Evolutionary conservation across 805 yeast species (phyloP), one percentile per base, ranked within the genome.

Genomic region (Dipodascopsis uninucleata): DNA sequence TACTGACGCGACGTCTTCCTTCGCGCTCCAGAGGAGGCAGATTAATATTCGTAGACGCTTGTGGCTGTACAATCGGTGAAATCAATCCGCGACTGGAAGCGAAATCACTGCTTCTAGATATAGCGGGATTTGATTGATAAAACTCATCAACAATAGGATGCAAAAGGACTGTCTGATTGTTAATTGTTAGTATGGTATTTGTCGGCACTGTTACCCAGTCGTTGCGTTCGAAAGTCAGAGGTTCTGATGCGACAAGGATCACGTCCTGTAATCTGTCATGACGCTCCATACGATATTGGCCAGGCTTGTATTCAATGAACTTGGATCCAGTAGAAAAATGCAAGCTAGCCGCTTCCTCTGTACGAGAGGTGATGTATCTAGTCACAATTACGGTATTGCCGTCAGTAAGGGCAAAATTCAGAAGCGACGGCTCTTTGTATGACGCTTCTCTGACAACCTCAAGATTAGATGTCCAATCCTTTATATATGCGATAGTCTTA

Each of bases 151-250:
- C 69, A 32, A 93, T 85, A 1, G 98, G 98, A 62, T 89, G 95
- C 68, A 93, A 68, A 37, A 93, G 69, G 3, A 93, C 93, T 1
- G 95, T 86, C 62, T 89, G 95, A 44, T 79, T 81, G 53, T 79
- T 81, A 47, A 93, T 79, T 0, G 96, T 85, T 12, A 93, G 64
- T 1, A 82, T 70, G 2, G 97, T 84, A 62, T 93, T 93, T 1
- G 97, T 84, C 1, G 97, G 97, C 0, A 93, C 94, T 3, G 96
- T 82, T 40, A 90, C 85, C 98, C 98, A 93, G 66, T 93, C 98
- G 31, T 89, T 90, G 44, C 98, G 71, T 67, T 93, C 97, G 64
- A 93, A 93, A 0, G 98, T 93, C 45, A 93, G 71, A 0, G 98
- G 98, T 61, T 93, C 98, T 14, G 95, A 83, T 1, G 98, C 96